Conservation (phyloP, 202 grass and related monocot species). For the Hordeum pubiflorum region DNA sequence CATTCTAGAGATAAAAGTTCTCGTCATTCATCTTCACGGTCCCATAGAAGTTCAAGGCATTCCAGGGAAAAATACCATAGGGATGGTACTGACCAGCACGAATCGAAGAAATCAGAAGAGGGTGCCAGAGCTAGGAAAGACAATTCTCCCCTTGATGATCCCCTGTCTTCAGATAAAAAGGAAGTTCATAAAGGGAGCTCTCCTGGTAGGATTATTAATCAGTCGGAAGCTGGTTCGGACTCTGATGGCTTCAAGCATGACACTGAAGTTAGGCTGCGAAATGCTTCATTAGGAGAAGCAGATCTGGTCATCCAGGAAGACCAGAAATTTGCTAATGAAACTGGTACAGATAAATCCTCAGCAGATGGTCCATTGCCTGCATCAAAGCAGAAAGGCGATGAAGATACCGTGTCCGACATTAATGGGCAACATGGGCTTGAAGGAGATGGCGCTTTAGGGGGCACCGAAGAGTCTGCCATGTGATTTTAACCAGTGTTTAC, state of each 20-base stretch:
- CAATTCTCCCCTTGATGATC: neutral
- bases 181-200: neutral
- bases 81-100: conserved; percentile 19
- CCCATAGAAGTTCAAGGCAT: conserved; percentile 48
- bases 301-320: conserved; percentile 2
- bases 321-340: neutral
- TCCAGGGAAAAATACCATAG: conserved; percentile 24
- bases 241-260: conserved; percentile 2
- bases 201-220: conserved; percentile 1
- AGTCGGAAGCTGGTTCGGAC: neutral
- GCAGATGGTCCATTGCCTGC: neutral
- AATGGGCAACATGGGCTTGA: conserved; percentile 27
- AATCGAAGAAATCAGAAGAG: conserved; percentile 38
- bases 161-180: conserved; percentile 24
- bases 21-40: conserved; percentile 38
- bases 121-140: neutral
- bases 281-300: conserved; percentile 17
- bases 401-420: conserved; percentile 7
- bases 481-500: conserved; percentile 28
- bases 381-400: neutral
- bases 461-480: conserved; percentile 14
- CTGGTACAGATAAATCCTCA: neutral
- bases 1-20: conserved; percentile 28
- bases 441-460: conserved; percentile 18
- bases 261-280: conserved; percentile 1